Percentiles rank a stretch among this genome's conserved stretches.
phyloP scores from a whole-genome alignment of 305 asterid species.

The Fraxinus sp. region DNA sequence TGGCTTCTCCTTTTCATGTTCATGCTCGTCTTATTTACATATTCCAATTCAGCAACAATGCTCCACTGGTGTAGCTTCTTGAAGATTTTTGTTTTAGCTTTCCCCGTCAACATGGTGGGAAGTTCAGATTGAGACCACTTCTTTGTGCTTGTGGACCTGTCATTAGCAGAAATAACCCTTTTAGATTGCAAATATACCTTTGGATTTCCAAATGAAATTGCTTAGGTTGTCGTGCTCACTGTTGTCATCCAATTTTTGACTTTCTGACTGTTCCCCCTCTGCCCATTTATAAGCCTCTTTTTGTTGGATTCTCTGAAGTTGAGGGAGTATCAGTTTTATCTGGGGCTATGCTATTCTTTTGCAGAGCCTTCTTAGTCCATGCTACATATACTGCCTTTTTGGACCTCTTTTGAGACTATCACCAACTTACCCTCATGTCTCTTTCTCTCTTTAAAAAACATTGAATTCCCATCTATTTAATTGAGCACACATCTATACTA shows the following conservation, averaged over 20 bases:
- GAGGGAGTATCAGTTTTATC: background rate
- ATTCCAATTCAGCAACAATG: slow-evolving; percentile 17
- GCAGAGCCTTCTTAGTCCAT: too few relatives aligned
- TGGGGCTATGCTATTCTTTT: too few relatives aligned
- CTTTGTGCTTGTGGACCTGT: background rate
- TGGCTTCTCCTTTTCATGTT: slow-evolving; percentile 17
- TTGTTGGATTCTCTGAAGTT: slow-evolving; percentile 11
- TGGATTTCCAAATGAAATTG: slow-evolving; percentile 8
- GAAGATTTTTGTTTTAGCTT: slow-evolving; percentile 31
- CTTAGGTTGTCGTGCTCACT: background rate
- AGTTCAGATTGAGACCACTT: background rate
- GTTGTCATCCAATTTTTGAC: background rate
- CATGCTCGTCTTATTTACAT: slow-evolving; percentile 22
- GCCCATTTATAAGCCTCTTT: too few relatives aligned
- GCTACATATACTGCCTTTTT: too few relatives aligned
- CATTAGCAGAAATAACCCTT: slow-evolving; percentile 15
- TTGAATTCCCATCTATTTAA: too few relatives aligned
- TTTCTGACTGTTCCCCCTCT: too few relatives aligned
- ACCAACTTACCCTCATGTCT: too few relatives aligned
- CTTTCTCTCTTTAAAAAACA: too few relatives aligned
- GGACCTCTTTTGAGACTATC: background rate
- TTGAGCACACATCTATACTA: too few relatives aligned
- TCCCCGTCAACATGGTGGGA: slow-evolving; percentile 11
- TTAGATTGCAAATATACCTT: slow-evolving; percentile 17
- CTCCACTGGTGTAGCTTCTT: slow-evolving; percentile 40